These are phyloP conservation scores for Talaromyces sp. DNA, from an alignment of 2,329 filamentous ascomycete species.

Conservation along the genomic window DNA sequence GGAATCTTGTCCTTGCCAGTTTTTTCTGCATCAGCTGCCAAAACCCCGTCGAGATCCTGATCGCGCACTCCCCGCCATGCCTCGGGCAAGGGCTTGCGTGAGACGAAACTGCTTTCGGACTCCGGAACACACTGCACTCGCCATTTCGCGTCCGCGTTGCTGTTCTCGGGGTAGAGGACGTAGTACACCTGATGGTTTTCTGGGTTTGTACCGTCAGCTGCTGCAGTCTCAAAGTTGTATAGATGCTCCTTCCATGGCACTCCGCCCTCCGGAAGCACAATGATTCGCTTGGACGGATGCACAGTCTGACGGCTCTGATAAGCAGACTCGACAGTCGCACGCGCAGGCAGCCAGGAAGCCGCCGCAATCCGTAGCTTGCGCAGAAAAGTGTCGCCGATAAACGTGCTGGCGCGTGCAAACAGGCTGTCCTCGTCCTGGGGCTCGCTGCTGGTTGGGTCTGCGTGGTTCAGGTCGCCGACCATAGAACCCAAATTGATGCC, in stretches of 20 bases:
- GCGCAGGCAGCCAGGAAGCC: conserved; percentile 78
- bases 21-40: conserved; percentile 34
- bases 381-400: conserved; percentile 86
- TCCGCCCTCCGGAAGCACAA: conserved; percentile 72
- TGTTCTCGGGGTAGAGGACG: conserved; percentile 84
- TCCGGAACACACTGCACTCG: conserved; percentile 88
- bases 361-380: conserved; percentile 71
- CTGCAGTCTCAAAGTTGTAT: conserved; percentile 71
- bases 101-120: conserved; percentile 79
- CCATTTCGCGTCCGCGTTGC: conserved; percentile 74
- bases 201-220: conserved; percentile 14
- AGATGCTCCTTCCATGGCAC: conserved; percentile 95
- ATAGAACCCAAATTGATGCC: conserved; percentile 80
- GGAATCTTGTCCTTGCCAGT: conserved; percentile 32
- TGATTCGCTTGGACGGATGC: conserved; percentile 69
- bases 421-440: conserved; percentile 75
- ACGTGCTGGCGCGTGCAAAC: conserved; percentile 69
- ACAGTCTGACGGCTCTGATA: conserved; percentile 57
- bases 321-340: conserved; percentile 68
- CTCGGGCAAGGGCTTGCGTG: conserved; percentile 84
- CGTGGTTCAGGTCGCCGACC: conserved; percentile 72
- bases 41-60: conserved; percentile 65
- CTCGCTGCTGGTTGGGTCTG: conserved; percentile 43
- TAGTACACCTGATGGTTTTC: conserved; percentile 57
- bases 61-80: conserved; percentile 89